Base-by-base conservation (phyloP, 805 yeast genomes). In the Torulaspora indica region DNA sequence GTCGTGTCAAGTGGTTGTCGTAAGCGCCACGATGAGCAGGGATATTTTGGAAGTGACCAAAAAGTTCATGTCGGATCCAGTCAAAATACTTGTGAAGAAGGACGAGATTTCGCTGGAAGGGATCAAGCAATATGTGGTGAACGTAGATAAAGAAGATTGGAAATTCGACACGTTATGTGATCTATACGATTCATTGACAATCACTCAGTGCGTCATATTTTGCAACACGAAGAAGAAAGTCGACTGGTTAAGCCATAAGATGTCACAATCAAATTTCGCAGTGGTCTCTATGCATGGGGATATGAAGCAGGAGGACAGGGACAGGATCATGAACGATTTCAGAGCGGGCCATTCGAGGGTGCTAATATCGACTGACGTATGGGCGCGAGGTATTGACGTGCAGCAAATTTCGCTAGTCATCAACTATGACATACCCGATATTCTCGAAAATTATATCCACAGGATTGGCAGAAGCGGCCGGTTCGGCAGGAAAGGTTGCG, bases 391-490 rank as follows among this genome's bases (percentile, higher is more conserved):
- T 70, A 90, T 90, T 55, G 98, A 90, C 72, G 96, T 90, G 43
- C 98, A 90, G 73, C 98, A 90, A 73, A 96, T 90, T 46, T 88
- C 96, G 25, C 76, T 91, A 56, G 98, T 90, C 52, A 86, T 90
- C 55, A 90, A 90, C 76, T 90, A 88, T 73, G 98, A 90, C 69
- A 72, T 90, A 58, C 97, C 97, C 35, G 75, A 79, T 55, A 85
- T 83, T 73, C 81, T 85, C 68, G 96, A 90, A 70, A 90, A 87
- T 75, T 91, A 93, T 69, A 85, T 91, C 61, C 98, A 91, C 73
- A 80, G 98, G 74, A 95, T 91, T 61, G 98, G 98, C 69, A 82
- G 98, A 74, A 87, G 95, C 58, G 98, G 98, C 63, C 82, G 98
- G 70, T 91, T 91, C 75, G 98, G 98, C 67, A 81, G 98, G 70